phyloP scores from a whole-genome alignment of 495 filamentous ascomycete species.

The Podospora tetraspora region DNA sequence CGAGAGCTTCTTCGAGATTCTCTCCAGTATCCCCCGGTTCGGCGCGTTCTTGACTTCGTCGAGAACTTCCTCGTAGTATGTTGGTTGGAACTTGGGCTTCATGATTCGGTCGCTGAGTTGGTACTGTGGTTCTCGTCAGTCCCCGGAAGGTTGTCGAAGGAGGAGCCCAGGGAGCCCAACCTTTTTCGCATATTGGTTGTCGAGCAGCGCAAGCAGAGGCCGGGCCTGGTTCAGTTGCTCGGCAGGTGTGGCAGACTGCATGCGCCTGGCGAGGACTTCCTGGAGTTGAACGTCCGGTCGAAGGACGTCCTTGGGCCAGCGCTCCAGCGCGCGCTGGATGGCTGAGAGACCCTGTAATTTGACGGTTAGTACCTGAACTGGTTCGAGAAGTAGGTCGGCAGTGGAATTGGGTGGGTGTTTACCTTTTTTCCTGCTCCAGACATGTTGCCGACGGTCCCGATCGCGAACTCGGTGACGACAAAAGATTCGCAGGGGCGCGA shows the following conservation, averaged over 20 bases:
- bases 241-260: slow-evolving; percentile 35
- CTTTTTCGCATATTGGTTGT: slow-evolving; percentile 63
- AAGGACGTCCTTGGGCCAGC: slow-evolving; percentile 74
- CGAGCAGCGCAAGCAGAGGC: slow-evolving; percentile 68
- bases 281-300: slow-evolving; percentile 76
- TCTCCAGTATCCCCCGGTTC: slow-evolving; percentile 51
- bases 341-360: slow-evolving; percentile 16
- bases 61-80: slow-evolving; percentile 67
- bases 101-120: slow-evolving; percentile 57
- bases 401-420: neutral
- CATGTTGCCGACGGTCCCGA: slow-evolving; percentile 18
- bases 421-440: slow-evolving; percentile 15
- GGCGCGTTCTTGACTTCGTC: slow-evolving; percentile 70
- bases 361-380: neutral
- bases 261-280: slow-evolving; percentile 57
- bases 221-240: slow-evolving; percentile 55
- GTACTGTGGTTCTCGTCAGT: slow-evolving; percentile 43
- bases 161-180: slow-evolving; percentile 29
- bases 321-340: slow-evolving; percentile 59
- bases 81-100: slow-evolving; percentile 66
- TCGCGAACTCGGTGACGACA: neutral
- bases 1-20: slow-evolving; percentile 52
- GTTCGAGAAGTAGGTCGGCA: neutral
- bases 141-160: neutral
- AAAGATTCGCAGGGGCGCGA: neutral